Conservation (phyloP, 1,284 basidiomycete genomes). For the Puccinia coronata region DNA sequence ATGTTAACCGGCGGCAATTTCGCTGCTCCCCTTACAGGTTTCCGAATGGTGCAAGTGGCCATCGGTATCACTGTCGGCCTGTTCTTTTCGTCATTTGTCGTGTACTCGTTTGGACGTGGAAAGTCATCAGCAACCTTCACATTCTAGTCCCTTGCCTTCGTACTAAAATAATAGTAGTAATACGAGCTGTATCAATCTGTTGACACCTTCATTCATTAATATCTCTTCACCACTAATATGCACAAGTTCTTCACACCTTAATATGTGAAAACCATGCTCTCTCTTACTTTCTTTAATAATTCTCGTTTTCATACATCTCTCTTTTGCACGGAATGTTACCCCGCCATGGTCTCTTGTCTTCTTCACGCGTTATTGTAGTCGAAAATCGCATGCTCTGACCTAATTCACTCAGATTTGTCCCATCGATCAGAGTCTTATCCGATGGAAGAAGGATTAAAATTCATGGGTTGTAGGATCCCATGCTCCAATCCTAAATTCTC, state of each 20-base stretch:
- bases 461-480: too few relatives aligned
- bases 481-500: too few relatives aligned
- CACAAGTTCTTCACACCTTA: too few relatives aligned
- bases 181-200: neutral
- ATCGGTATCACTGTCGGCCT: conserved; percentile 88
- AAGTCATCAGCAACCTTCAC: conserved; percentile 82
- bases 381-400: too few relatives aligned
- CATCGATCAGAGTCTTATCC: too few relatives aligned
- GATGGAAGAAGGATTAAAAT: too few relatives aligned
- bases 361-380: too few relatives aligned
- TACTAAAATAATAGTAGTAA: neutral
- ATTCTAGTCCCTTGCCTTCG: conserved; percentile 62
- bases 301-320: too few relatives aligned
- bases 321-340: too few relatives aligned
- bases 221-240: neutral
- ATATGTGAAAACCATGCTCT: too few relatives aligned
- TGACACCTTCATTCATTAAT: neutral
- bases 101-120: conserved; percentile 78
- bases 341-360: neutral
- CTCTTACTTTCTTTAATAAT: too few relatives aligned
- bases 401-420: too few relatives aligned
- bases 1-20: neutral
- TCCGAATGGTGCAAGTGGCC: conserved; percentile 76
- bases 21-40: conserved; percentile 53
- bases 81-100: conserved; percentile 80